Conservation (phyloP, 2,329 filamentous ascomycete genomes). For the Colletotrichum australisinense region DNA sequence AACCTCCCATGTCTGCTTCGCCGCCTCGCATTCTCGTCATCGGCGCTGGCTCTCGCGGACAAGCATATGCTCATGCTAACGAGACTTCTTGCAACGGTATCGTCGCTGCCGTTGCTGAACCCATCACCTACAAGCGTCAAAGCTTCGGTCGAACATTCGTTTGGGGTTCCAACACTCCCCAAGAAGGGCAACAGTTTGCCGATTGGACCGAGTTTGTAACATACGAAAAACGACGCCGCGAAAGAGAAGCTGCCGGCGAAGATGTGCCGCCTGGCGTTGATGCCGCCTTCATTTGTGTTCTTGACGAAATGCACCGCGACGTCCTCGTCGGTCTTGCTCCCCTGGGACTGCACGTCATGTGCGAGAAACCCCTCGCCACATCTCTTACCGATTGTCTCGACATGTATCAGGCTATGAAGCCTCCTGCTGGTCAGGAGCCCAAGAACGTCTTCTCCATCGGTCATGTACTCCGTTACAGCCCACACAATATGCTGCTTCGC, state of each 20-base stretch:
- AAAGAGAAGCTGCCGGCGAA: constrained; percentile 61
- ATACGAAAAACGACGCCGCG: constrained; percentile 75
- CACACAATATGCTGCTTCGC: constrained; percentile 88
- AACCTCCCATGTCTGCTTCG: constrained; percentile 56
- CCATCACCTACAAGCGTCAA: constrained; percentile 79
- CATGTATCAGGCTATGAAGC: constrained; percentile 72
- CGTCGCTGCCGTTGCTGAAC: constrained; percentile 85
- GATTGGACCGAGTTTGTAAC: constrained; percentile 82
- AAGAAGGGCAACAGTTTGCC: constrained; percentile 75
- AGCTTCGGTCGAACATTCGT: constrained; percentile 79
- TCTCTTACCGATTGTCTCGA: constrained; percentile 80
- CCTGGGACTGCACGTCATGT: constrained; percentile 84
- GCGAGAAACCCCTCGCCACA: constrained; percentile 93
- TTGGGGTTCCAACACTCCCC: constrained; percentile 66
- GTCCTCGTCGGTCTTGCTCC: constrained; percentile 80
- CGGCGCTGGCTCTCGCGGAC: constrained; percentile 84
- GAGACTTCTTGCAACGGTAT: constrained; percentile 72
- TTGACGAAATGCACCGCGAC: constrained; percentile 89
- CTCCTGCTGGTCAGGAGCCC: constrained; percentile 35
- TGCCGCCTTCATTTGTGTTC: constrained; percentile 73
- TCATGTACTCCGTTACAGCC: constrained; percentile 92
- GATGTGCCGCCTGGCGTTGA: constrained; percentile 67
- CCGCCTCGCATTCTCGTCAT: constrained; percentile 80
- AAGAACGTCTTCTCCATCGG: constrained; percentile 84
- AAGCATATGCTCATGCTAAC: constrained; percentile 78